These are phyloP conservation scores for Cylindrodendrum hubeiense DNA, from an alignment of 2,329 filamentous ascomycete genomes.

Conservation along the genomic window DNA sequence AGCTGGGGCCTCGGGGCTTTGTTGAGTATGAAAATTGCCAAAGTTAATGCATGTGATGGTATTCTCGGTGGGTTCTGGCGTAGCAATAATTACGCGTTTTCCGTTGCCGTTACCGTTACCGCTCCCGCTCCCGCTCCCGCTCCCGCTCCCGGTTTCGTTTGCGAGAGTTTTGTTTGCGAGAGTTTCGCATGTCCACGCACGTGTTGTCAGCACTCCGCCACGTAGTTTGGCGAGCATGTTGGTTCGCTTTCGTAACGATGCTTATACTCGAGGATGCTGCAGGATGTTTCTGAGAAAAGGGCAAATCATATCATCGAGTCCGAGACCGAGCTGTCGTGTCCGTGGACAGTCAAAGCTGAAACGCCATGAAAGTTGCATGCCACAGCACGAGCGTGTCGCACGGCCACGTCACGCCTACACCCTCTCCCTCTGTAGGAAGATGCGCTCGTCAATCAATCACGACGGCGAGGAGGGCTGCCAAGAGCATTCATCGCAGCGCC, in stretches of 20 bases:
- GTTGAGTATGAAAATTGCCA: neutral
- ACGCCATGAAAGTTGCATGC: neutral
- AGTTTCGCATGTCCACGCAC: no score
- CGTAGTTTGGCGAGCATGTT: neutral
- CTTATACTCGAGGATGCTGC: neutral
- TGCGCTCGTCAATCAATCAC: neutral
- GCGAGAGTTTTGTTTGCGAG: neutral
- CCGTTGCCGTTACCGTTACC: no score
- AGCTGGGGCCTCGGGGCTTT: neutral
- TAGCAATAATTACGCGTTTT: no score
- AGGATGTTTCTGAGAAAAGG: neutral
- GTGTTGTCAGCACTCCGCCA: neutral
- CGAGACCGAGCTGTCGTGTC: neutral
- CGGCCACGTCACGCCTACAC: neutral
- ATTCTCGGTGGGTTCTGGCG: no score
- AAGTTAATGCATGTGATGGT: neutral
- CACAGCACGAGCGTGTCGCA: neutral
- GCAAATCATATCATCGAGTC: no score
- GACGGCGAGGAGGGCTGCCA: neutral
- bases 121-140: neutral
- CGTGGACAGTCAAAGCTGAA: conserved; percentile 5
- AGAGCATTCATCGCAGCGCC: neutral
- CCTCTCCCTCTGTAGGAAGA: neutral
- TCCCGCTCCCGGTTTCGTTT: neutral
- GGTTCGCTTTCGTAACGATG: neutral